Base-by-base conservation (phyloP, 352 stramenopile species). In the Pythium dissotocum region DNA sequence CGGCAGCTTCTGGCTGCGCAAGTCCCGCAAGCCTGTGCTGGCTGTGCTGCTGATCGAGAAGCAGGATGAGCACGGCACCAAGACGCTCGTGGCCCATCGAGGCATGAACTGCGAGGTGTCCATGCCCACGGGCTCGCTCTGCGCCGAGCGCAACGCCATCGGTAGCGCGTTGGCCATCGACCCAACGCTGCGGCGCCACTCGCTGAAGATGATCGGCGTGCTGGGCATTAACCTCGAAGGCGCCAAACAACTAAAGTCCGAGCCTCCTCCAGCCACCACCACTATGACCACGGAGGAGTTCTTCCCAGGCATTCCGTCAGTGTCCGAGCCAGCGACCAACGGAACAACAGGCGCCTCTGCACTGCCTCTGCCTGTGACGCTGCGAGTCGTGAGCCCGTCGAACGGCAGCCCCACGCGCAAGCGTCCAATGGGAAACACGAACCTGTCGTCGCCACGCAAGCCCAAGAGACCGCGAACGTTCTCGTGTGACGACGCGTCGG, bases 31-130 rank as follows among this genome's bases (percentile, higher is more conserved):
- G 69, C 95, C 96, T 46, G 98, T 99, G 53, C 82, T 99, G 49
- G 96, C 97, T 0, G 96, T 99, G 38, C 78, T 99, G 65, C 73
- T 99, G 9, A 95, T 99, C 40, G 87, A 99, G 68, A 97, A 94
- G 63, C 51, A 72, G 44, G 77, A 87, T 49, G 71, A 76, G 3
- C 61, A 75, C 7, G 75, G 73, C 5, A 70, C 78, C 33, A 83
- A 89, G 64, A 76, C 63, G 6, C 69, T 92, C 9, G 73, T 93
- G 30, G 78, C 98, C 49, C 97, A 98, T 65, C 88, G 97, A 61
- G 98, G 97, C 36, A 99, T 98, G 73, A 99, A 99, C 81, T 99
- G 98, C 83, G 98, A 99, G 77, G 97, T 99, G 38, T 97, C 87
- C 26, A 98, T 98, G 94, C 93, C 93, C n/a, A 98, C 93, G 32